Base-by-base conservation (phyloP, 2,329 filamentous ascomycete genomes). In the Colletotrichum sansevieriae region DNA sequence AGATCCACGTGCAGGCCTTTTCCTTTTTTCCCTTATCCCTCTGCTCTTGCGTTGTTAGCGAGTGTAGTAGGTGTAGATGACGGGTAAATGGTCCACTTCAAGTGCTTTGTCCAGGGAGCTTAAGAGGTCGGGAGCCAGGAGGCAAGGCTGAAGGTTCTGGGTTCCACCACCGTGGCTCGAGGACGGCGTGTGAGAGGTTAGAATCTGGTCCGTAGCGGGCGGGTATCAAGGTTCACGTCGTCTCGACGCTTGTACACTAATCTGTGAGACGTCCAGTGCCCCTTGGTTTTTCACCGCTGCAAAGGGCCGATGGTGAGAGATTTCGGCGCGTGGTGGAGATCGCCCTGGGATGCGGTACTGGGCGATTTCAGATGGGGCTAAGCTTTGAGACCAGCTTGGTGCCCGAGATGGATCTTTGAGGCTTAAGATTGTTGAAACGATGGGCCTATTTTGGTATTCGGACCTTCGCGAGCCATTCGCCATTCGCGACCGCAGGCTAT, bases 271-370 rank as follows among this genome's bases (percentile, higher is more conserved):
- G 18, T 18, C 18, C 18, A 18, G 33, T 41, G 41, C 33, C 35
- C 61, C 59, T 49, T 59, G 13, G 22, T 10, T 49, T 46, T 61
- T 54, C 41, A 60, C 65, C 47, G 55, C 65, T 68, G 61, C 65
- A 65, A 68, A 65, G 65, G 62, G 61, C 65, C 65, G 65, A 68
- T 59, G 65, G 62, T 65, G 65, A 65, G 55, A 68, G 55, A 60
- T 60, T 60, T 68, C 55, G 43, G 43, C 43, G 58, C 22, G 46
- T 33, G 20, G 65, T 65, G 65, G 62, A 49, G 47, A 59, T 60
- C 9, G 13, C 37, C 13, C 1, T 13, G n/a, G 65, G 46, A 55
- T 41, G 49, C 65, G 65, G 65, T 56, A 61, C 54, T 68, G 65
- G 62, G 55, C 60, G 55, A 68, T 60, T 60, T 56, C 39, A 58